A percentile compares a stretch with the other conserved stretches of the same genome.
Evolutionary conservation across 2,329 filamentous ascomycete genomes (phyloP).

Genomic region (Aspergillus phoenicis): DNA sequence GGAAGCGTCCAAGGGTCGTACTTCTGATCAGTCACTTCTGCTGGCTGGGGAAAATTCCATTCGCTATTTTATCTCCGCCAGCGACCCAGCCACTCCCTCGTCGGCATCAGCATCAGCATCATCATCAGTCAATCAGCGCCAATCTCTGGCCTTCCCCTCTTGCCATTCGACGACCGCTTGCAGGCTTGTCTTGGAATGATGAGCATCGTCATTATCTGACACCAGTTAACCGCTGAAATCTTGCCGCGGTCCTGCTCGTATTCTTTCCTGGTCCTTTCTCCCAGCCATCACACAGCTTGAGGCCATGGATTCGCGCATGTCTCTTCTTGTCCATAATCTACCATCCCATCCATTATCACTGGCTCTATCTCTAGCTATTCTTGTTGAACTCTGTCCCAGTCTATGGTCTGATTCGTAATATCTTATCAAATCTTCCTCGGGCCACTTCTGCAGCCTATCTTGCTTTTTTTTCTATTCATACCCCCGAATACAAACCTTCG

Average conservation of each 20-base stretch:
- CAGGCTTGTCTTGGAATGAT: neutral
- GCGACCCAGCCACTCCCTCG: neutral
- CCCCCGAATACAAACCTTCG: constrained; percentile 2
- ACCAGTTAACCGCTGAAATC: constrained; percentile 6
- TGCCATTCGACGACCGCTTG: neutral
- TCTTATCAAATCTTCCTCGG: neutral
- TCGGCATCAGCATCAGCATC: neutral
- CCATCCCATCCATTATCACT: neutral
- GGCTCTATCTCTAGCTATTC: neutral
- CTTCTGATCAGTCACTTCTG: too few relatives aligned
- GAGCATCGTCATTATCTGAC: constrained; percentile 8
- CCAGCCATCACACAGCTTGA: neutral
- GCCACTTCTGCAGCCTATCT: neutral
- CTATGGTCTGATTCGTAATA: constrained; percentile 2
- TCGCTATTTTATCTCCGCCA: neutral
- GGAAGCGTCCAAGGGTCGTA: too few relatives aligned
- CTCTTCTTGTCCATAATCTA: neutral
- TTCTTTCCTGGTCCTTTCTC: constrained; percentile 1
- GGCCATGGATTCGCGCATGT: constrained; percentile 4
- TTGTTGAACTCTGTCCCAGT: neutral
- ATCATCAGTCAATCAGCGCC: neutral
- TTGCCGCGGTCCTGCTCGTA: neutral
- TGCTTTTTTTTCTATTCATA: neutral
- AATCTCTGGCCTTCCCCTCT: neutral
- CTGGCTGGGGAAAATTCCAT: neutral